Conservation (phyloP, 2,329 filamentous ascomycete species). For the Plenodomus tracheiphilus region DNA sequence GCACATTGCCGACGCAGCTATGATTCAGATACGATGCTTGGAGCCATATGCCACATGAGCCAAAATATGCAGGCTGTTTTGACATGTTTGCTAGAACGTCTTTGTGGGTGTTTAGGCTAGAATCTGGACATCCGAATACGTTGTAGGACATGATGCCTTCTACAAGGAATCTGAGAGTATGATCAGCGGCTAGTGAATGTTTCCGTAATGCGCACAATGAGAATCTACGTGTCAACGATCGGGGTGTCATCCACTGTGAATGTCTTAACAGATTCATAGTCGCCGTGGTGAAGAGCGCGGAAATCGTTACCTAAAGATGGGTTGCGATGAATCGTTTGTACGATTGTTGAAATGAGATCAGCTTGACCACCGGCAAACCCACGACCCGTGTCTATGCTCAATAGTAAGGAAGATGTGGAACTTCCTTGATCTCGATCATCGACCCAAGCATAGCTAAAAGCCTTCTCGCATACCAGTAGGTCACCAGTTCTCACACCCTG, state of each 20-base stretch:
- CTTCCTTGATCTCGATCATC: conserved; percentile 12
- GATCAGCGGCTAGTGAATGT: too few species aligned
- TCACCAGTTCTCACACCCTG: conserved; percentile 42
- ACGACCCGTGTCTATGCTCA: conserved; percentile 43
- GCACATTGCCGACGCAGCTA: too few species aligned
- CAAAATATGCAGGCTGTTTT: too few species aligned
- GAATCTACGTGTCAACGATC: conserved; percentile 53
- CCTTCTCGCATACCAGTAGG: conserved; percentile 55
- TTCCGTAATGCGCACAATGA: too few species aligned
- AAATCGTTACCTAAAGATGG: conserved; percentile 42
- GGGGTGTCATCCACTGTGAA: conserved; percentile 40
- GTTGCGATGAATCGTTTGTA: conserved; percentile 54
- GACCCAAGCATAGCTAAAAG: conserved; percentile 50
- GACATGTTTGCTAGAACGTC: too few species aligned
- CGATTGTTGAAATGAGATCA: conserved; percentile 46
- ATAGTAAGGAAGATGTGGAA: conserved; percentile 33
- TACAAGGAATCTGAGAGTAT: too few species aligned
- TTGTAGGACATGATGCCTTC: too few species aligned
- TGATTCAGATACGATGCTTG: too few species aligned
- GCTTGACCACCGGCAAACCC: conserved; percentile 46
- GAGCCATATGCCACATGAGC: too few species aligned
- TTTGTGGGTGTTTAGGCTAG: too few species aligned
- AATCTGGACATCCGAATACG: too few species aligned
- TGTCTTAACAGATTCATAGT: conserved; percentile 41
- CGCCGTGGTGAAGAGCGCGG: conserved; percentile 41